Evolutionary conservation across 2,329 filamentous ascomycete genomes (phyloP).

Genomic region (Pyricularia pennisetigena): DNA sequence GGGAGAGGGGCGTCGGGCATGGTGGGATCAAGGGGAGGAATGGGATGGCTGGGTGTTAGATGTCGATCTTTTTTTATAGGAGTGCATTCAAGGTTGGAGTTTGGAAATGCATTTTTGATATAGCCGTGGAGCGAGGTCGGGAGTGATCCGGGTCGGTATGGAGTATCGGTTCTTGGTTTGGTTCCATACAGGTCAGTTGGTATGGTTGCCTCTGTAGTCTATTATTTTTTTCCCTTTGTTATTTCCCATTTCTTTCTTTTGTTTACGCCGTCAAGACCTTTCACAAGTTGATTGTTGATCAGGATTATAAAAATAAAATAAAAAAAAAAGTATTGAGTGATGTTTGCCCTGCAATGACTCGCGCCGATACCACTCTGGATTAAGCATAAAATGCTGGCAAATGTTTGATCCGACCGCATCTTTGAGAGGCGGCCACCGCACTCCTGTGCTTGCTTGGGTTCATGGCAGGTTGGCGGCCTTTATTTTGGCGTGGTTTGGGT

Average conservation of each 20-base stretch:
- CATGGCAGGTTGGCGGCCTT: background rate
- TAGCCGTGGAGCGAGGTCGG: background rate
- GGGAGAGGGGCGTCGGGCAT: background rate
- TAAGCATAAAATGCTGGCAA: no score
- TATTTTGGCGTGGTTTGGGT: background rate
- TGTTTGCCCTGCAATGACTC: background rate
- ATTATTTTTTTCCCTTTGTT: background rate
- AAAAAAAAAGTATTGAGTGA: background rate
- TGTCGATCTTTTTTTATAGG: no score
- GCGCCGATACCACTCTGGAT: no score
- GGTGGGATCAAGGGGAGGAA: background rate
- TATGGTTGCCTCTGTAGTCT: background rate
- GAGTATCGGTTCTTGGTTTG: background rate
- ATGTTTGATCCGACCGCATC: background rate
- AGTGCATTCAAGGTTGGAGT: background rate
- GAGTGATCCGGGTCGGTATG: background rate
- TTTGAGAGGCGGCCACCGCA: no score
- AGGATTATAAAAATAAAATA: no score
- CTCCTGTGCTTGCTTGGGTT: no score
- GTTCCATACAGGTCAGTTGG: background rate
- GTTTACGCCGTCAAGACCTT: background rate
- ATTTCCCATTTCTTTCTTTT: background rate
- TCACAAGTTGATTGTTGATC: background rate
- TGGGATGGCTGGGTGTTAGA: background rate
- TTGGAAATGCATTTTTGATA: background rate